Evolutionary conservation across 768 basidiomycete genomes (phyloP), one percentile per base, ranked within the genome.

Genomic region (Dioszegia hungarica): DNA sequence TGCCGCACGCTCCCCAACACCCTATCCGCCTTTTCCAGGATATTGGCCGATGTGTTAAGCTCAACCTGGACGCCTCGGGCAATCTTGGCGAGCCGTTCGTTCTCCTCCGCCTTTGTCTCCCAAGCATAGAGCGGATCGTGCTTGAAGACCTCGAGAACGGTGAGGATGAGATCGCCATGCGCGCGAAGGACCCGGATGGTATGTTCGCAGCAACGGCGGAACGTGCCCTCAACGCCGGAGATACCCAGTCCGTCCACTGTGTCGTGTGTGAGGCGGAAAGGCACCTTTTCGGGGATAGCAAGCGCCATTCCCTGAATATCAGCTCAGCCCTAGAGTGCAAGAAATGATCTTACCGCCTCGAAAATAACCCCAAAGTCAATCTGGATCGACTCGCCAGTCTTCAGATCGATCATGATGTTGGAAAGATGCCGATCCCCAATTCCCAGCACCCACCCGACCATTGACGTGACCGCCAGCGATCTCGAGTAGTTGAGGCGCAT

Each of bases 331-430:
- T n/a, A 29, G 14, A 22, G 39, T 25, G 20, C 38, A 11, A 11
- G 17, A 28, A 15, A 37, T 24, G 52, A 17, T 69, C 80, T 63
- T 59, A 89, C 90, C 79, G 90, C 90, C 59, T 95, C 95, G 75
- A 99, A 98, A 0, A 92, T 91, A 57, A 98, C 91, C 0, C 94
- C 94, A 0, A 98, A 80, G 75, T 99, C 94, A 51, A 99, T 99
- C 73, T 95, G 92, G 6, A 98, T 85, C 41, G 93, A 81, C 69
- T 98, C 90, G 15, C 94, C 94, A 9, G 83, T 85, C 25, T 74
- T 74, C 45, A 83, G 83, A 74, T 98, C 92, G 41, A 98, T 79
- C 41, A 99, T 80, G 66, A 99, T 94, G 75, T 99, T 99, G 39
- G 87, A 86, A 5, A 82, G 81, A 72, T 99, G 94, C 12, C 94